phyloP scores from a whole-genome alignment of 176 grass and related monocot genomes.

The Oryza rufipogon region DNA sequence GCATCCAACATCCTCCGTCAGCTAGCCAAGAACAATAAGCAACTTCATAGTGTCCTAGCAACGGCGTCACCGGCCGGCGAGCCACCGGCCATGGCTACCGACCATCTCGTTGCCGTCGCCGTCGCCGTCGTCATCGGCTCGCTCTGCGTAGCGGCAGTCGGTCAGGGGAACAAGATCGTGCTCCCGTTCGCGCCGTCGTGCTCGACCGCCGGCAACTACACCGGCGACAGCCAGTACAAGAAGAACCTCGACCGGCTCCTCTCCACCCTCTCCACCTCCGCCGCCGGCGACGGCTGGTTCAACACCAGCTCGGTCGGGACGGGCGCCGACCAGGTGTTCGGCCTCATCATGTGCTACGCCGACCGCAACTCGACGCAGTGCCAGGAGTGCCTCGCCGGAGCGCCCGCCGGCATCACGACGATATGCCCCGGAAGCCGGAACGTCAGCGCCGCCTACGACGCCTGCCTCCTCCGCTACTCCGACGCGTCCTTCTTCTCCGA shows the following conservation, averaged over 20 bases:
- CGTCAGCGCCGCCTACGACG: neutral
- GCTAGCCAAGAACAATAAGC: too few relatives aligned
- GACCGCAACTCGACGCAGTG: constrained; percentile 23
- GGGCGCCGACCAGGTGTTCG: neutral
- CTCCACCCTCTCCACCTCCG: neutral
- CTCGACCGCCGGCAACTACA: constrained; percentile 27
- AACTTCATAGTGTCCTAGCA: too few relatives aligned
- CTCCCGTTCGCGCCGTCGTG: neutral
- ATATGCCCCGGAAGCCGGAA: constrained; percentile 32
- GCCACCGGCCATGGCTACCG: neutral
- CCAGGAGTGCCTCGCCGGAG: neutral
- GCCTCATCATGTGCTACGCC: constrained; percentile 40
- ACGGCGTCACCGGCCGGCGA: too few relatives aligned
- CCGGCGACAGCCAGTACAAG: constrained; percentile 31
- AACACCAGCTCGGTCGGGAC: neutral
- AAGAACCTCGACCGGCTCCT: constrained; percentile 38
- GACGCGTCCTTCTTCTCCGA: neutral
- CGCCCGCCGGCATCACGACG: too few relatives aligned
- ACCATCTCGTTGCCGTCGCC: too few relatives aligned
- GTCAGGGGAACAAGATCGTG: neutral
- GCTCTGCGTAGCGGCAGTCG: neutral
- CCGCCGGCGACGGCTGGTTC: constrained; percentile 23
- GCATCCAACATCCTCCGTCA: too few relatives aligned
- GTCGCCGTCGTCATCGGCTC: neutral
- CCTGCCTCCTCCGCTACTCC: constrained; percentile 61